Percentiles rank a stretch among this genome's conserved stretches.
Conservation (phyloP, 2,329 filamentous ascomycete genomes). For the Penicillium griseofulvum region DNA sequence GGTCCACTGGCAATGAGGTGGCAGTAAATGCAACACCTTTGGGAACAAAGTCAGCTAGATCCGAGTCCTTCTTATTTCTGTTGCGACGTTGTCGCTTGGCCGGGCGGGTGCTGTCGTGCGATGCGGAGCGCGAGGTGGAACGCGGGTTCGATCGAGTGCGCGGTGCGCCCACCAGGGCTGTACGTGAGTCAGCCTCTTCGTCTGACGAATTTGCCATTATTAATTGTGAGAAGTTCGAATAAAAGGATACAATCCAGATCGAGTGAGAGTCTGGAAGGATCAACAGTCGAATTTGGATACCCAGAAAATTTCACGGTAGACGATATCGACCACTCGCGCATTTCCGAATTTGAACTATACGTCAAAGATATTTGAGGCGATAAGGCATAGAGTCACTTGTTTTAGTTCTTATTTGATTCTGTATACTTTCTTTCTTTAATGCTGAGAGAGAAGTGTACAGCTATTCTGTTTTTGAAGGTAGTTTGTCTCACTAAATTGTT, state of each 20-base stretch:
- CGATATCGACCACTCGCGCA: background rate
- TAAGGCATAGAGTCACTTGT: background rate
- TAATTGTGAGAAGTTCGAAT: background rate
- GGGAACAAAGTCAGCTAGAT: conserved; percentile 39
- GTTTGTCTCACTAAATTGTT: background rate
- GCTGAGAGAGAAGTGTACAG: too few relatives aligned
- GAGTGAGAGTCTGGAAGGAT: background rate
- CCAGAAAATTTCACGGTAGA: conserved; percentile 27
- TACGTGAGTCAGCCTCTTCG: conserved; percentile 48
- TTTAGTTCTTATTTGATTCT: background rate
- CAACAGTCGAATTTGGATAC: conserved; percentile 1
- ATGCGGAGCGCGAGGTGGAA: conserved; percentile 24
- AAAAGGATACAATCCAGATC: background rate
- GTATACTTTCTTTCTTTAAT: background rate
- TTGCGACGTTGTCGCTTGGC: conserved; percentile 31
- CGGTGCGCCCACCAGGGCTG: conserved; percentile 43
- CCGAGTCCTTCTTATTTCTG: conserved; percentile 20
- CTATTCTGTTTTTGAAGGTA: background rate
- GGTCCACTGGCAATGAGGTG: conserved; percentile 33
- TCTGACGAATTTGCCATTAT: conserved; percentile 16
- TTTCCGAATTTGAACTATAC: background rate
- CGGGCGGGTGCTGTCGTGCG: conserved; percentile 23
- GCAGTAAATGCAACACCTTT: conserved; percentile 37
- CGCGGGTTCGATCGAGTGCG: conserved; percentile 28
- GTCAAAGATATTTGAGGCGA: background rate